Evolutionary conservation across 352 stramenopile species (phyloP).

Genomic region (Bremia lactucae): DNA sequence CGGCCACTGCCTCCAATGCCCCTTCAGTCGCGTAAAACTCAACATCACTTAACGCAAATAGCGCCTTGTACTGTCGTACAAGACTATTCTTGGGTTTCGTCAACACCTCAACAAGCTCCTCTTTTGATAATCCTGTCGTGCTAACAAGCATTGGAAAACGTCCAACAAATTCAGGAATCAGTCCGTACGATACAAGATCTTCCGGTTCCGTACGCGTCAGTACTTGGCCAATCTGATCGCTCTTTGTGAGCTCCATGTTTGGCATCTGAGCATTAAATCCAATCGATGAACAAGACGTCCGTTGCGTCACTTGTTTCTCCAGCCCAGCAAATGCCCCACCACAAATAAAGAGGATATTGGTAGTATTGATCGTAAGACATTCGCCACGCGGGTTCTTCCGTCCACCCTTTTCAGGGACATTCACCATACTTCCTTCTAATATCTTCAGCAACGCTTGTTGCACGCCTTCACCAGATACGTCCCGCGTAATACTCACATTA

Average conservation of each 20-base stretch:
- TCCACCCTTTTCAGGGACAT: constrained; percentile 94
- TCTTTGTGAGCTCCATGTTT: constrained; percentile 55
- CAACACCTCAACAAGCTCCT: constrained; percentile 92
- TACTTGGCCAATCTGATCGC: constrained; percentile 84
- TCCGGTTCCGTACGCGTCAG: constrained; percentile 90
- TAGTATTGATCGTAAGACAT: constrained; percentile 97
- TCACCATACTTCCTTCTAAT: constrained; percentile 94
- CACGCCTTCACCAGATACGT: constrained; percentile 96
- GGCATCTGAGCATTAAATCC: constrained; percentile 94
- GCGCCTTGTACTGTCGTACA: constrained; percentile 93
- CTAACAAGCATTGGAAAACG: constrained; percentile 95
- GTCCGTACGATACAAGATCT: constrained; percentile 93
- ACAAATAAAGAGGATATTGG: constrained; percentile 98
- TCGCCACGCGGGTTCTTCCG: constrained; percentile 94
- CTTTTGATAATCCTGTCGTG: constrained; percentile 85
- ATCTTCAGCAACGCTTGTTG: constrained; percentile 99
- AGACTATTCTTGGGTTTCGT: constrained; percentile 96
- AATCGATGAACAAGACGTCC: constrained; percentile 91
- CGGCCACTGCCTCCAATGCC: constrained; percentile 91
- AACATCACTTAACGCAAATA: constrained; percentile 94
- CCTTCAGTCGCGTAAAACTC: constrained; percentile 93
- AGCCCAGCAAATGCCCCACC: constrained; percentile 94
- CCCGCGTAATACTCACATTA: constrained; percentile 90
- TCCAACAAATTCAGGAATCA: constrained; percentile 98
- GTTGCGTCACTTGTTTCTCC: constrained; percentile 90